Evolutionary conservation across 1,284 basidiomycete genomes (phyloP), one percentile per base, ranked within the genome.

Genomic region (Hypsizygus ulmarius): DNA sequence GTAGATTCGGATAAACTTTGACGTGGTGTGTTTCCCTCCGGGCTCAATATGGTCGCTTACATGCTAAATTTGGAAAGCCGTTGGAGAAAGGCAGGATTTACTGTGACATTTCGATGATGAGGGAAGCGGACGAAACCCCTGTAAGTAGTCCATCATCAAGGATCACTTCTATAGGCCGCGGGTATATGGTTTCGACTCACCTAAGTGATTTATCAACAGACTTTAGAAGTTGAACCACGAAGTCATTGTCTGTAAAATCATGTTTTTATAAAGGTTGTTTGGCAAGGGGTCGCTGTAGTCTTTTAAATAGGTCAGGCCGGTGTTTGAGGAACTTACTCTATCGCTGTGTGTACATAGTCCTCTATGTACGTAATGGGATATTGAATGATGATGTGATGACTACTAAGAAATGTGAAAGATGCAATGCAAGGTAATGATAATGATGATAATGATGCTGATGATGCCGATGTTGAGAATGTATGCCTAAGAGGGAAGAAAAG

Each of bases 391-490:
- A 34, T 51, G 51, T 18, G 42, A 45, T 47, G 42, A 39, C 21
- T 25, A 7, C 21, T 25, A 25, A 25, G 21, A 43, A 33, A 49
- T 48, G 42, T 46, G 46, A 46, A 51, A 47, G 14, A 37, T 35
- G 44, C 49, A 50, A 53, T 50, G 46, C 36, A 41, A 27, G 30
- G 42, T 39, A 45, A 37, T 43, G 39, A 32, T 28, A 39, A 34
- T 32, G 39, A 25, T 37, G 40, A 52, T 54, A 45, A 45, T 50
- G 48, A 50, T 46, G 52, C 40, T 48, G 34, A 48, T 57, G 53
- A 30, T 55, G 51, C 54, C 54, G 56, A 42, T 50, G 49, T 25
- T 43, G 40, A 48, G 44, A 28, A 51, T 54, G 46, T 39, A 43
- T 28, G 43, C 12, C 21, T 35, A 48, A 37, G 45, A 25, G 39